phyloP scores from a whole-genome alignment of 495 filamentous ascomycete species.

The Talaromyces wortmannii region DNA sequence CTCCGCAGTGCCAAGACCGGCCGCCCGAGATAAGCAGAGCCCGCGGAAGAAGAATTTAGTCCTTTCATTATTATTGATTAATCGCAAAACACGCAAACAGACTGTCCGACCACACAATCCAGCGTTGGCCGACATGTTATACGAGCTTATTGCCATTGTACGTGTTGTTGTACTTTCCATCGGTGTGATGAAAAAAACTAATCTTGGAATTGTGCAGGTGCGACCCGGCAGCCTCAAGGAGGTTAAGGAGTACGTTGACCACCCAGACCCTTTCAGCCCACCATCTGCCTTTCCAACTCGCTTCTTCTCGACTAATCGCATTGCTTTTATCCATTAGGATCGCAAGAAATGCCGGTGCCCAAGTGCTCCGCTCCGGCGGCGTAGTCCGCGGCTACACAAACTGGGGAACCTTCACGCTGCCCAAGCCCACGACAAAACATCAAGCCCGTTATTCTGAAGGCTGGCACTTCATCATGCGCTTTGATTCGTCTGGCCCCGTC shows the following conservation, averaged over 20 bases:
- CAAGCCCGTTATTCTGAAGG: conserved; percentile 74
- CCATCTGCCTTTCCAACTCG: neutral
- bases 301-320: conserved; percentile 7
- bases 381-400: conserved; percentile 89
- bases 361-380: conserved; percentile 78
- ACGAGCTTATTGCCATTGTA: conserved; percentile 95
- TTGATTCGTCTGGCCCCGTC: conserved; percentile 64
- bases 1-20: neutral
- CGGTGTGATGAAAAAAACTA: conserved; percentile 6
- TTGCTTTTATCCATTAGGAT: conserved; percentile 50
- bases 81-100: too few species aligned
- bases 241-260: conserved; percentile 77
- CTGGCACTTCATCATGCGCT: conserved; percentile 97
- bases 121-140: conserved; percentile 59
- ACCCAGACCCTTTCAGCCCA: neutral
- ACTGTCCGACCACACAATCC: too few species aligned
- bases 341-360: conserved; percentile 74
- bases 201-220: conserved; percentile 48
- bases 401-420: conserved; percentile 87
- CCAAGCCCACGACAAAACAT: conserved; percentile 64
- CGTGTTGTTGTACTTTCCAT: conserved; percentile 19
- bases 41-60: neutral
- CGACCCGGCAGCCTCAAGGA: conserved; percentile 80
- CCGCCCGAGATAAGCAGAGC: too few species aligned
- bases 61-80: too few species aligned